Percentiles rank a stretch among this genome's conserved stretches.
Evolutionary conservation across 2,329 filamentous ascomycete genomes (phyloP).

Genomic region (Clonostachys chloroleuca): DNA sequence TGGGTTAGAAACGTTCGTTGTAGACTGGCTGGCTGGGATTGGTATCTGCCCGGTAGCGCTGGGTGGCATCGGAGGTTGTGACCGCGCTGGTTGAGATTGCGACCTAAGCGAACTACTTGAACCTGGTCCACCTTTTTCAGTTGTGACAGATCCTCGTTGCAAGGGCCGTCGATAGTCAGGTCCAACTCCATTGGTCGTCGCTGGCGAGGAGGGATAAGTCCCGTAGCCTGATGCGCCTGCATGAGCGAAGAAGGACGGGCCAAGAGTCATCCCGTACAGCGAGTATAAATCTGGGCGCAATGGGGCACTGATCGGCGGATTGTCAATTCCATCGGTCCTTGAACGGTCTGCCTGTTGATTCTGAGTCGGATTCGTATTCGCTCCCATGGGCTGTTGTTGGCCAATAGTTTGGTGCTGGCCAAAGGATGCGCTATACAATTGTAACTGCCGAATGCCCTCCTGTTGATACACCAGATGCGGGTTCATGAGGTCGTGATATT

Average conservation of each 20-base stretch:
- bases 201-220: conserved; percentile 53
- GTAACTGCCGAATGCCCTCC: conserved; percentile 25
- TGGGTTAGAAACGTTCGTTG: conserved; percentile 27
- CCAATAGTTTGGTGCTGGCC: conserved; percentile 24
- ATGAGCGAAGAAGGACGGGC: conserved; percentile 41
- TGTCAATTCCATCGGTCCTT: conserved; percentile 61
- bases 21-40: conserved; percentile 16
- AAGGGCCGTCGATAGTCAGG: conserved; percentile 54
- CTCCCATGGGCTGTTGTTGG: conserved; percentile 22
- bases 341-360: conserved; percentile 41
- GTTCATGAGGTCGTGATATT: conserved; percentile 19
- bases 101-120: conserved; percentile 56
- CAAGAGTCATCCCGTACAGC: conserved; percentile 36
- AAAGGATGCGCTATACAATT: conserved; percentile 16
- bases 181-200: conserved; percentile 31
- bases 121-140: conserved; percentile 39
- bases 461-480: conserved; percentile 33
- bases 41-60: not conserved
- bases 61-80: conserved; percentile 18
- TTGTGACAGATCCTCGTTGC: conserved; percentile 46
- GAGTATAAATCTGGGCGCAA: conserved; percentile 53
- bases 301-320: conserved; percentile 55
- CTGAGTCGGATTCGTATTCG: conserved; percentile 16
- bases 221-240: conserved; percentile 32
- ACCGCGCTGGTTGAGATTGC: conserved; percentile 60